Evolutionary conservation across 2,329 filamentous ascomycete species (phyloP).

Genomic region (Colletotrichum tabaci): DNA sequence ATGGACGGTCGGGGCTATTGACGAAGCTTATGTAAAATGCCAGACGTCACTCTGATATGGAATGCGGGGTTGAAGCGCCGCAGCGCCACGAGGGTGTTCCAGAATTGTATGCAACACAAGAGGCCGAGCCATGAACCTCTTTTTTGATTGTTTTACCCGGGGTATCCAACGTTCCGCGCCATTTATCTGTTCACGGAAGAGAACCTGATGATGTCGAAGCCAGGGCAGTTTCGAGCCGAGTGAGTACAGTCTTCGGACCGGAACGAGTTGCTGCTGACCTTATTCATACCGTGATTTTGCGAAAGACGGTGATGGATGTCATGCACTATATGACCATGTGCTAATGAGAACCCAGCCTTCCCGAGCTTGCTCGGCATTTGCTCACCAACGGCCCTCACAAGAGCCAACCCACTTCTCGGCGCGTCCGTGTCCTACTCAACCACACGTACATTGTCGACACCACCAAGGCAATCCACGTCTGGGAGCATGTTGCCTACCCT

Average conservation of each 20-base stretch:
- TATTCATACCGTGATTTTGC: background rate
- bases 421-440: slow-evolving; percentile 54
- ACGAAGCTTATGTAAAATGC: slow-evolving; percentile 30
- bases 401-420: slow-evolving; percentile 46
- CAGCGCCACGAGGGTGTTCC: background rate
- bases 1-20: background rate
- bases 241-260: background rate
- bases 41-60: slow-evolving; percentile 18
- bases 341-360: slow-evolving; percentile 43
- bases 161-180: too few species aligned
- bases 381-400: slow-evolving; percentile 48
- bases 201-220: slow-evolving; percentile 25
- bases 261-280: too few species aligned
- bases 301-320: too few species aligned
- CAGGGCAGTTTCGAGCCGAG: slow-evolving; percentile 39
- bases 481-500: slow-evolving; percentile 65
- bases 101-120: too few species aligned
- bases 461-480: slow-evolving; percentile 54
- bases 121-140: background rate
- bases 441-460: slow-evolving; percentile 55
- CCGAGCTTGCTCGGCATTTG: slow-evolving; percentile 48
- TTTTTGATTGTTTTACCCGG: too few species aligned
- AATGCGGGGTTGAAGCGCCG: slow-evolving; percentile 23
- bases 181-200: background rate
- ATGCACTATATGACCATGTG: too few species aligned